phyloP scores from a whole-genome alignment of 1,139 yeast species.

The Diutina ranongensis region DNA sequence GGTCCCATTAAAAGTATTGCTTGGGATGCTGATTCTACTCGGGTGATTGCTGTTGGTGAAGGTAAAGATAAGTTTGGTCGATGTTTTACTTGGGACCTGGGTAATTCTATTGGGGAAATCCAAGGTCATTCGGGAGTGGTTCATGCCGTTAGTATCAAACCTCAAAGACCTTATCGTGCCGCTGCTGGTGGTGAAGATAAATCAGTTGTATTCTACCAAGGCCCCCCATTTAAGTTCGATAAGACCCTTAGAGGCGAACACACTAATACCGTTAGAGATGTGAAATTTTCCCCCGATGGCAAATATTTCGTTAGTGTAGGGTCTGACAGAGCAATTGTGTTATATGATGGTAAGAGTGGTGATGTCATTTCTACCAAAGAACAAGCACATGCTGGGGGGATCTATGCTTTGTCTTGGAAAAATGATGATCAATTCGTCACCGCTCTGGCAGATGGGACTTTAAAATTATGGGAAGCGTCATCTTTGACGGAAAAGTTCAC shows the following conservation, averaged over 20 bases:
- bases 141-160: slow-evolving; percentile 76
- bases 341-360: slow-evolving; percentile 86
- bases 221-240: slow-evolving; percentile 88
- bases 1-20: slow-evolving; percentile 78
- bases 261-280: slow-evolving; percentile 69
- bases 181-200: slow-evolving; percentile 89
- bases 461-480: slow-evolving; percentile 51
- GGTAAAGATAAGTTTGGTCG: slow-evolving; percentile 91
- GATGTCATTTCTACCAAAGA: slow-evolving; percentile 48
- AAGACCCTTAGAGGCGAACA: slow-evolving; percentile 66
- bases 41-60: slow-evolving; percentile 90
- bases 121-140: slow-evolving; percentile 85
- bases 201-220: slow-evolving; percentile 72
- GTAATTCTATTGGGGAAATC: slow-evolving; percentile 91
- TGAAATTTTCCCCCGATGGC: slow-evolving; percentile 73
- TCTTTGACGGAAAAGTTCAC: slow-evolving; percentile 18
- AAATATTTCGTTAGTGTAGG: slow-evolving; percentile 71
- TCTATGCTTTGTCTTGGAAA: slow-evolving; percentile 68
- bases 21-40: slow-evolving; percentile 85
- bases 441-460: slow-evolving; percentile 70
- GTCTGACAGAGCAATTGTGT: slow-evolving; percentile 63
- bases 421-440: slow-evolving; percentile 52
- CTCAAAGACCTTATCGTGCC: slow-evolving; percentile 88
- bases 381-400: slow-evolving; percentile 64
- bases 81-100: slow-evolving; percentile 88